Conservation (phyloP, 164 flowering plant species). For the Macadamia integrifolia region DNA sequence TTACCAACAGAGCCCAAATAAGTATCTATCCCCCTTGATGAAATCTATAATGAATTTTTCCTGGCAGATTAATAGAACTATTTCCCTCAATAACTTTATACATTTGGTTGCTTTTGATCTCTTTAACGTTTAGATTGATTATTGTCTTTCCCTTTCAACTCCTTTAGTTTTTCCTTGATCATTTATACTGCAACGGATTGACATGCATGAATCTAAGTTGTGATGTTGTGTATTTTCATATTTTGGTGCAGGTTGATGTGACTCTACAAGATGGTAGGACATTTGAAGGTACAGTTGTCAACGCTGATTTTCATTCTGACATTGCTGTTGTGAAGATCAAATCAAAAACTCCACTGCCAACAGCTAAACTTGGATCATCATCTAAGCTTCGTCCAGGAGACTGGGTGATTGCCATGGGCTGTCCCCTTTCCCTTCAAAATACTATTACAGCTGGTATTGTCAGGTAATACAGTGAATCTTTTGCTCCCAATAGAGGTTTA, state of each 20-base stretch:
- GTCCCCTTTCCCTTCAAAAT: conserved; percentile 92
- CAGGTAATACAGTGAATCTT: conserved; percentile 35
- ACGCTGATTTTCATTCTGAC: conserved; percentile 89
- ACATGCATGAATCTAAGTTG: neutral
- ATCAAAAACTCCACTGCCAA: conserved; percentile 78
- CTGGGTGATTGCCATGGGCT: conserved; percentile 91
- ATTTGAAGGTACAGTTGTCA: conserved; percentile 74
- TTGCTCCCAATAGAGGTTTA: too few species aligned
- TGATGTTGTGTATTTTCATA: neutral
- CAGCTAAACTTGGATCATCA: conserved; percentile 81
- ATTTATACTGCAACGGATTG: neutral
- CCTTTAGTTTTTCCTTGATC: neutral
- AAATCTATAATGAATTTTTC: too few species aligned
- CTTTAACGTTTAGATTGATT: too few species aligned
- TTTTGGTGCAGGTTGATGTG: conserved; percentile 65
- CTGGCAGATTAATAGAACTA: too few species aligned
- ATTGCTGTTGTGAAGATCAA: conserved; percentile 85
- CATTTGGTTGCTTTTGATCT: too few species aligned
- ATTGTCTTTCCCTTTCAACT: too few species aligned
- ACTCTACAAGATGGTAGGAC: conserved; percentile 94
- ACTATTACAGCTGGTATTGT: conserved; percentile 94
- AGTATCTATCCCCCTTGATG: too few species aligned
- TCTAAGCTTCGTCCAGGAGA: conserved; percentile 89
- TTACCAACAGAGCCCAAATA: too few species aligned
- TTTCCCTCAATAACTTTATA: too few species aligned